Percentiles rank a stretch among this genome's conserved stretches.
Evolutionary conservation across 192 early-diverging fungal species (phyloP).

Genomic region (Podochytrium sp.): DNA sequence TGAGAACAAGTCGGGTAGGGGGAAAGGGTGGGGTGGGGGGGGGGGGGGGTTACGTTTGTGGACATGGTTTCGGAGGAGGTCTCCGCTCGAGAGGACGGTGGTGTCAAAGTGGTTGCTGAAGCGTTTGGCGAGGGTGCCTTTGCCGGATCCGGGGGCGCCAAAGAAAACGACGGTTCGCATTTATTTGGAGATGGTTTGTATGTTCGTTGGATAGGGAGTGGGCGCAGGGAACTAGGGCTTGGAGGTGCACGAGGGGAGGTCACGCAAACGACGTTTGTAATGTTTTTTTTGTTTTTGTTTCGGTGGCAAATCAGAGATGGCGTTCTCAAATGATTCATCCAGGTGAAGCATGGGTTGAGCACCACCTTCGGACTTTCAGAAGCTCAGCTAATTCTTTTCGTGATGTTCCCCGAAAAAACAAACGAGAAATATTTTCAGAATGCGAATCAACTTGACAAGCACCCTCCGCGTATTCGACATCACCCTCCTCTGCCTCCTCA

Average conservation of each 20-base stretch:
- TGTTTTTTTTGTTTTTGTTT: too few relatives aligned
- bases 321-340: slow-evolving; percentile 36
- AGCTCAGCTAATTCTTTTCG: too few relatives aligned
- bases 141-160: slow-evolving; percentile 51
- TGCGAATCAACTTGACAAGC: not conserved
- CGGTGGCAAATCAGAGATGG: too few relatives aligned
- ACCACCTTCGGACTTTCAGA: slow-evolving; percentile 82
- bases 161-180: slow-evolving; percentile 11
- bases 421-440: too few relatives aligned
- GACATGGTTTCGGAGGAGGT: slow-evolving; percentile 85
- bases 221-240: too few relatives aligned
- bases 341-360: slow-evolving; percentile 93
- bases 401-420: too few relatives aligned
- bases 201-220: too few relatives aligned
- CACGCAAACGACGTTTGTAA: too few relatives aligned
- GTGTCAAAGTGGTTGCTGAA: slow-evolving; percentile 70
- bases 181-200: too few relatives aligned
- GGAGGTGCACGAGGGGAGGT: too few relatives aligned
- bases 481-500: not conserved
- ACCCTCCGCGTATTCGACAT: not conserved
- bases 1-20: too few relatives aligned
- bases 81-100: slow-evolving; percentile 80
- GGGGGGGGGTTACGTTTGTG: slow-evolving; percentile 54
- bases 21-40: not conserved
- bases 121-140: slow-evolving; percentile 89